Evolutionary conservation across 2,329 filamentous ascomycete species (phyloP).

Genomic region (Mycocentrospora acerina): DNA sequence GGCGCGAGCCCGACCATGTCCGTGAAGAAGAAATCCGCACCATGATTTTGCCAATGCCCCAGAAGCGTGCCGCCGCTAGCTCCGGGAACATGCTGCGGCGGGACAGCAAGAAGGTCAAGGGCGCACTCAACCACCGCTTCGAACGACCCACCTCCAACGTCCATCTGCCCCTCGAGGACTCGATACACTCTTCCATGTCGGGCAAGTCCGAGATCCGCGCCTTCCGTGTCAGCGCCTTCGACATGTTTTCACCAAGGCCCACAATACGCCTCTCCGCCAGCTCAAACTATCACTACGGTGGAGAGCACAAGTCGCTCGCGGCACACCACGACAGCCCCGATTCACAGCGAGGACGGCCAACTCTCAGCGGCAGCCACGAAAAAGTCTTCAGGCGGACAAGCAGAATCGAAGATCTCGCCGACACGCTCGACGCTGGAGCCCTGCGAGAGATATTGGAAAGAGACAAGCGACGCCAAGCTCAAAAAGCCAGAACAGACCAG

Average conservation of each 20-base stretch:
- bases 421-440: slow-evolving; percentile 81
- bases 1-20: slow-evolving; percentile 64
- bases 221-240: slow-evolving; percentile 78
- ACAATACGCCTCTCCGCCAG: slow-evolving; percentile 74
- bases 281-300: slow-evolving; percentile 56
- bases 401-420: slow-evolving; percentile 69
- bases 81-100: slow-evolving; percentile 62
- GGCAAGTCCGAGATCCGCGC: slow-evolving; percentile 72
- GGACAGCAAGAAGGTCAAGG: slow-evolving; percentile 67
- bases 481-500: slow-evolving; percentile 68
- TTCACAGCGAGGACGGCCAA: slow-evolving; percentile 54
- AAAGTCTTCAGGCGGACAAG: slow-evolving; percentile 60
- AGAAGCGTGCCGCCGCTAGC: slow-evolving; percentile 62
- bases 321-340: slow-evolving; percentile 52
- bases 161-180: slow-evolving; percentile 72
- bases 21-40: slow-evolving; percentile 87
- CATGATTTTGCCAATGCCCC: slow-evolving; percentile 71
- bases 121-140: slow-evolving; percentile 56
- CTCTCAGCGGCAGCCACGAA: slow-evolving; percentile 47
- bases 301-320: slow-evolving; percentile 33
- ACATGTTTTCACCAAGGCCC: slow-evolving; percentile 81
- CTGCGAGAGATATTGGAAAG: slow-evolving; percentile 87
- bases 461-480: slow-evolving; percentile 77
- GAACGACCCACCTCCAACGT: slow-evolving; percentile 69
- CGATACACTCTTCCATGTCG: slow-evolving; percentile 75